phyloP scores from a whole-genome alignment of 2,329 filamentous ascomycete genomes.

The Passalora sequoiae region DNA sequence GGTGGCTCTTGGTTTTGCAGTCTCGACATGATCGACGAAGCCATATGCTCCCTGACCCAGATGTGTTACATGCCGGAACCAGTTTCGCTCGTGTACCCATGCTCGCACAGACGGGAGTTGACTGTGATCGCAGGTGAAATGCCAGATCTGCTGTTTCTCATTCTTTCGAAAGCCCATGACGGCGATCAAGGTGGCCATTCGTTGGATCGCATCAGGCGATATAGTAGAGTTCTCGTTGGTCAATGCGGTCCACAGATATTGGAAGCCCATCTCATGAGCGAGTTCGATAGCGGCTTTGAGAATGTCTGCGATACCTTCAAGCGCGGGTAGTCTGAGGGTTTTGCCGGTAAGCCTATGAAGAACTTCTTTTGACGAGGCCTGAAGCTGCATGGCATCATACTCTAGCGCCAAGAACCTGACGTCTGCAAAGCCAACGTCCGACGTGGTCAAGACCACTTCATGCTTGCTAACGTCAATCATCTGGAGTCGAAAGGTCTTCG shows the following conservation, averaged over 20 bases:
- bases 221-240: conserved; percentile 2
- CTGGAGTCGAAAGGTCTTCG: no score
- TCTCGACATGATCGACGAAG: conserved; percentile 10
- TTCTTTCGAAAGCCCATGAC: not conserved
- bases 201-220: conserved; percentile 1
- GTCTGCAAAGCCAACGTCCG: no score
- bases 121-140: conserved; percentile 9
- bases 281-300: not conserved
- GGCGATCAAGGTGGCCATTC: conserved; percentile 8
- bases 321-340: not conserved
- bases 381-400: not conserved
- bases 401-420: not conserved
- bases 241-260: conserved; percentile 17
- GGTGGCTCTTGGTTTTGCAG: not conserved
- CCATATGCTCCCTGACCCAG: conserved; percentile 11
- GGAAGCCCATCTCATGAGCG: conserved; percentile 9
- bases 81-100: conserved; percentile 1
- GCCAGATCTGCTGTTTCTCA: conserved; percentile 3
- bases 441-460: no score
- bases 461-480: no score
- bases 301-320: not conserved
- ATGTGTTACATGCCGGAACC: conserved; percentile 4
- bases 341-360: not conserved
- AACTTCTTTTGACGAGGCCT: not conserved
- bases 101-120: conserved; percentile 1